Conservation (phyloP, 169 alveolate genomes). For the Plasmodium vivax region DNA sequence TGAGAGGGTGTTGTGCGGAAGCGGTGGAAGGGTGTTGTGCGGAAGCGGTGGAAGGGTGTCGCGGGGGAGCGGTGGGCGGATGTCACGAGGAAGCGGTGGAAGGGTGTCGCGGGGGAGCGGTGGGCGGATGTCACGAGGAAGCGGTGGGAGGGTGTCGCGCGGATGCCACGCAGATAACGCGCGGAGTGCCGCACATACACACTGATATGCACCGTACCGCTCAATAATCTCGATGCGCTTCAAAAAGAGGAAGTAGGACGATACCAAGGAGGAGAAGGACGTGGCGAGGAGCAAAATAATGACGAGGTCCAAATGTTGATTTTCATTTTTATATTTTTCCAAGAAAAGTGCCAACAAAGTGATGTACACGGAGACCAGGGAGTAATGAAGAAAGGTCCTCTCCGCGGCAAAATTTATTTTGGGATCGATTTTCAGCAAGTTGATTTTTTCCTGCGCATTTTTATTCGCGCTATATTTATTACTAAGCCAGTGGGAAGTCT, state of each 20-base stretch:
- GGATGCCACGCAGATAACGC: neutral
- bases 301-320: constrained; percentile 3
- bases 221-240: constrained; percentile 39
- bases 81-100: neutral
- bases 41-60: neutral
- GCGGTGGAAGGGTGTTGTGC: neutral
- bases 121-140: neutral
- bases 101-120: neutral
- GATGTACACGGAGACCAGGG: constrained; percentile 78
- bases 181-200: neutral
- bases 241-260: constrained; percentile 54
- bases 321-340: constrained; percentile 61
- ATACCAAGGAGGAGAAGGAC: constrained; percentile 39
- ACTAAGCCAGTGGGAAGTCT: constrained; percentile 35
- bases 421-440: constrained; percentile 82
- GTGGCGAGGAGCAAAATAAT: constrained; percentile 15
- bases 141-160: neutral
- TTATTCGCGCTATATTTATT: constrained; percentile 20
- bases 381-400: constrained; percentile 84
- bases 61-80: neutral
- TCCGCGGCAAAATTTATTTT: constrained; percentile 86
- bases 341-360: constrained; percentile 74
- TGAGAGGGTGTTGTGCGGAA: neutral
- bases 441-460: constrained; percentile 34
- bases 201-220: neutral